Conservation (phyloP, 805 yeast species). For the Grigorovia jiainica region DNA sequence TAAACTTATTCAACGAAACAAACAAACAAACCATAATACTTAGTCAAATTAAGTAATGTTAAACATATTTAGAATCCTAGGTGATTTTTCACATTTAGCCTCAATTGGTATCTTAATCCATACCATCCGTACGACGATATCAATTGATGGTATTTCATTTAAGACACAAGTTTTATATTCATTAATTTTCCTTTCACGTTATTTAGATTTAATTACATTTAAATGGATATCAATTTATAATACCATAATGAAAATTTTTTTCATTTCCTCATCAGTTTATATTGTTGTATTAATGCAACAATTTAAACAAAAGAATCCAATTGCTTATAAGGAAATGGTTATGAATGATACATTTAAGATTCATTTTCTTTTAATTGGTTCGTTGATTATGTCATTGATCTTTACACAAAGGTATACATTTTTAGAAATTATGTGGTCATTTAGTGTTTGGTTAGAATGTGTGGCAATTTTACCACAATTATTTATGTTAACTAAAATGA, state of each 20-base stretch:
- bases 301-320: constrained; percentile 38
- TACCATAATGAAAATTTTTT: constrained; percentile 70
- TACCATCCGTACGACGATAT: constrained; percentile 52
- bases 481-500: constrained; percentile 80
- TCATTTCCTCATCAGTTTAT: constrained; percentile 65
- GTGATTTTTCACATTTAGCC: constrained; percentile 76
- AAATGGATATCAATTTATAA: constrained; percentile 63
- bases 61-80: constrained; percentile 16
- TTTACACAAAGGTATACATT: constrained; percentile 58
- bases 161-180: constrained; percentile 80
- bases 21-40: too few species aligned
- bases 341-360: constrained; percentile 67
- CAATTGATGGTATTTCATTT: constrained; percentile 76
- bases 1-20: too few species aligned
- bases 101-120: constrained; percentile 69
- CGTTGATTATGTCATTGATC: constrained; percentile 47
- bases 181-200: constrained; percentile 63
- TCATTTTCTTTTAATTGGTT: constrained; percentile 57
- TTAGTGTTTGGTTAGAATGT: constrained; percentile 85
- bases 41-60: too few species aligned
- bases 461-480: constrained; percentile 90
- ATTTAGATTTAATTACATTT: constrained; percentile 44
- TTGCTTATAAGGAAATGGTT: constrained; percentile 42
- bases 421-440: constrained; percentile 72
- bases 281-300: constrained; percentile 60